These are phyloP conservation scores for Conticribra weissflogii DNA, from an alignment of 108 stramenopile genomes.

Conservation along the genomic window DNA sequence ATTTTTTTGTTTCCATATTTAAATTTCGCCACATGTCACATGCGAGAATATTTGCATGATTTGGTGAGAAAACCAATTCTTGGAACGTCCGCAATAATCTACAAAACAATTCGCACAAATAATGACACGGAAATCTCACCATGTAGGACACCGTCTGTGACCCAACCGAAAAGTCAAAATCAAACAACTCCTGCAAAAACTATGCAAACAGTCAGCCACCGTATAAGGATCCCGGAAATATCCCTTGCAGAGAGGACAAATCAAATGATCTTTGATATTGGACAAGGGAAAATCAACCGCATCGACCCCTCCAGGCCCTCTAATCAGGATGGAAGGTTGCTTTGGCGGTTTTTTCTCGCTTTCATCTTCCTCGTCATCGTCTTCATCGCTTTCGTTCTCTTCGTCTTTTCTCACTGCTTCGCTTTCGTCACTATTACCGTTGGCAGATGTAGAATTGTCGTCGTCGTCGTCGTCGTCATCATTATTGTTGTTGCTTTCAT, in stretches of 20 bases:
- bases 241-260: conserved; percentile 63
- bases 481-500: neutral
- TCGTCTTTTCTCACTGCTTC: too few species aligned
- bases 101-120: neutral
- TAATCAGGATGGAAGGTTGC: neutral
- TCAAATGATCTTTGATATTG: conserved; percentile 44
- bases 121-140: conserved; percentile 16
- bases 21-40: too few species aligned
- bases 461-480: neutral
- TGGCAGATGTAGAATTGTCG: too few species aligned
- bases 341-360: neutral
- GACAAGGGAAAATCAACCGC: conserved; percentile 47
- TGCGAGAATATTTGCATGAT: neutral
- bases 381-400: neutral
- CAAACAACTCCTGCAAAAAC: conserved; percentile 72
- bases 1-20: neutral
- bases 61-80: neutral
- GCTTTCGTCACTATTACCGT: too few species aligned
- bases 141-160: conserved; percentile 49
- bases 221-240: conserved; percentile 72
- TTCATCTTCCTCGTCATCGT: neutral
- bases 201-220: conserved; percentile 71
- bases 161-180: conserved; percentile 40
- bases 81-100: neutral
- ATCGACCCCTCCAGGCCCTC: conserved; percentile 1